phyloP scores from a whole-genome alignment of 306 rosid species.

The Herpetospermum pedunculosum region DNA sequence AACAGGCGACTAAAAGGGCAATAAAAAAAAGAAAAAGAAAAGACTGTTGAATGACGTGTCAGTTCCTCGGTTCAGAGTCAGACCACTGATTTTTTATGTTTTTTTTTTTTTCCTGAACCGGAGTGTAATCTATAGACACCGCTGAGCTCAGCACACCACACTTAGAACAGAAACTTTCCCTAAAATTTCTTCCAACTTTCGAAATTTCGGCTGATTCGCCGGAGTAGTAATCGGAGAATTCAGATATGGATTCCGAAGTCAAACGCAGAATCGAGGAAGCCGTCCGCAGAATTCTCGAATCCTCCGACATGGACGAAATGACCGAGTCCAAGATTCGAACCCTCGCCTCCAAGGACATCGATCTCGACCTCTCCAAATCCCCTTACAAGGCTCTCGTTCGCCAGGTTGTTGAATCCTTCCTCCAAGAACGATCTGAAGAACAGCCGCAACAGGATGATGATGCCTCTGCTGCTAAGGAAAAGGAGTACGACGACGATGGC shows the following conservation, averaged over 20 bases:
- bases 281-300: conserved; percentile 46
- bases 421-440: conserved; percentile 31
- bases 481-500: conserved; percentile 61
- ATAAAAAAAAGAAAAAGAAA: too few species aligned
- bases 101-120: background rate
- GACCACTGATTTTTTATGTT: too few species aligned
- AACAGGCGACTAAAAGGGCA: too few species aligned
- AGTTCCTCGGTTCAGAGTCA: too few species aligned
- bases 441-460: background rate
- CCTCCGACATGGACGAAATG: conserved; percentile 65
- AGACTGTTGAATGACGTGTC: too few species aligned
- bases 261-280: conserved; percentile 43
- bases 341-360: conserved; percentile 51
- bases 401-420: conserved; percentile 50
- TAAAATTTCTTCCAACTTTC: background rate
- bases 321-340: conserved; percentile 74
- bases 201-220: background rate
- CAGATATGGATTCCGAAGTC: conserved; percentile 39
- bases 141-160: background rate
- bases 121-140: background rate
- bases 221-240: conserved; percentile 7
- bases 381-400: conserved; percentile 52
- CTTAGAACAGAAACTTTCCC: background rate
- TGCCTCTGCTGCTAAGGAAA: background rate
- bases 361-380: conserved; percentile 50